Percentiles rank a stretch among this genome's conserved stretches.
Evolutionary conservation across 2,329 filamentous ascomycete species (phyloP).

Genomic region (Pyrenochaeta sp.): DNA sequence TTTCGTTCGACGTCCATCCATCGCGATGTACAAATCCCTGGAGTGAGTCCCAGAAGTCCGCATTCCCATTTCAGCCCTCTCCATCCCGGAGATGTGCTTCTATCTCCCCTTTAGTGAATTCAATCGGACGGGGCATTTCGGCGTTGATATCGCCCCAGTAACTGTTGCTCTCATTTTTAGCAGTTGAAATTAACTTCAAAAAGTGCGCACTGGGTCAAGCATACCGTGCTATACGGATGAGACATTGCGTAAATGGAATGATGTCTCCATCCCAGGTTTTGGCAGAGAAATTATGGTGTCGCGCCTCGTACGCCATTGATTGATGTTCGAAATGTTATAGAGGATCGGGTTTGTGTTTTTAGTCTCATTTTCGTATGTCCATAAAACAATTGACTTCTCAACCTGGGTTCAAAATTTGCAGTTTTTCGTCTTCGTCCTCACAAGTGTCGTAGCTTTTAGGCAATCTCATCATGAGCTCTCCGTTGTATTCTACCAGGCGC

Average conservation of each 20-base stretch:
- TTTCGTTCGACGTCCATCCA: slow-evolving; percentile 49
- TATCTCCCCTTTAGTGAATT: slow-evolving; percentile 27
- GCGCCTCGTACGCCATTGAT: slow-evolving; percentile 31
- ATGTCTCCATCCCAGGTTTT: slow-evolving; percentile 45
- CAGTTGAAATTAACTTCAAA: slow-evolving; percentile 15
- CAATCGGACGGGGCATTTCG: slow-evolving; percentile 38
- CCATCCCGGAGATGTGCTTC: slow-evolving; percentile 29
- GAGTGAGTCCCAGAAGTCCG: slow-evolving; percentile 49
- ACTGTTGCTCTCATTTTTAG: slow-evolving; percentile 20
- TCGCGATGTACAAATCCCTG: slow-evolving; percentile 47
- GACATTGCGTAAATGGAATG: slow-evolving; percentile 41
- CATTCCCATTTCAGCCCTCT: slow-evolving; percentile 40
- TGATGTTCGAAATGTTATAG: slow-evolving; percentile 30
- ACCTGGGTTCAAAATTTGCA: slow-evolving; percentile 31
- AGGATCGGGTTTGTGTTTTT: slow-evolving; percentile 36
- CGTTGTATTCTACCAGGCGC: slow-evolving; percentile 39
- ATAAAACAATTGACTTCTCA: slow-evolving; percentile 34
- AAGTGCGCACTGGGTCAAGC: slow-evolving; percentile 18
- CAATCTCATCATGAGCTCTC: slow-evolving; percentile 35
- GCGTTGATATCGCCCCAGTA: slow-evolving; percentile 43
- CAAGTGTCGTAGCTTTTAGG: slow-evolving; percentile 32
- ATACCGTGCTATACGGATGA: slow-evolving; percentile 43
- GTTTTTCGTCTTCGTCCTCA: slow-evolving; percentile 37
- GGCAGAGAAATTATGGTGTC: slow-evolving; percentile 40
- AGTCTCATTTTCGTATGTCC: slow-evolving; percentile 40